Base-by-base conservation (phyloP, 2,329 filamentous ascomycete species). In the Cercospora zeae-maydis region DNA sequence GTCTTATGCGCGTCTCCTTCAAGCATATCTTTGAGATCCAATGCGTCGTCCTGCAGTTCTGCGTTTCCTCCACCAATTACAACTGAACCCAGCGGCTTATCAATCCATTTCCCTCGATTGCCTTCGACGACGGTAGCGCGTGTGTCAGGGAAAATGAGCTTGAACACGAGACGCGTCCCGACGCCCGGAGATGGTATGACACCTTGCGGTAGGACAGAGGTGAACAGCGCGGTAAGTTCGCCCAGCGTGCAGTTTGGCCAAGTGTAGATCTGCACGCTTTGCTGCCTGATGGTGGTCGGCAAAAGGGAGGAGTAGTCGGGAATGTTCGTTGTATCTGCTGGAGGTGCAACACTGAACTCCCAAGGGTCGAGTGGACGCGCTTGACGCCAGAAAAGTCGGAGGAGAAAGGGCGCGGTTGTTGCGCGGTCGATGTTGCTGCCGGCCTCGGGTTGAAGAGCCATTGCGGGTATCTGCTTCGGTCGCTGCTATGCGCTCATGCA, bases 91-190 rank as follows among this genome's bases (percentile, higher is more conserved):
- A 98, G 81, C 63, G 96, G 91, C 71, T 91, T 92, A 21, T 86
- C 86, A 14, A 89, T 82, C 78, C 90, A 96, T 33, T 88, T 84
- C 66, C 85, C 83, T 56, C 82, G 77, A 27, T 76, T 78, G 19
- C 75, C 76, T 58, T 74, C 76, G 67, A 71, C 67, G 59, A 78
- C 72, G 63, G 81, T 75, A 49, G 76, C 77, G 57, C 81, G 78
- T 24, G 89, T 85, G 76, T 96, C 92, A 1, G 90, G 89, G 74
- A 90, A 96, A 59, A 97, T 86, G 16, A 96, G 84, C 53, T 93
- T 89, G 78, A 95, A 98, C 64, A 86, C 87, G n/a, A 97, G 83
- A 59, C 93, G 87, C 8, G 92, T 93, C 64, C 93, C 93, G 42
- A 92, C 83, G 6, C 88, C 85, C 0, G 90, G 90, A 37, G 83